These are phyloP conservation scores for Lichina pygmaea DNA, from an alignment of 495 filamentous ascomycete genomes.

Conservation along the genomic window DNA sequence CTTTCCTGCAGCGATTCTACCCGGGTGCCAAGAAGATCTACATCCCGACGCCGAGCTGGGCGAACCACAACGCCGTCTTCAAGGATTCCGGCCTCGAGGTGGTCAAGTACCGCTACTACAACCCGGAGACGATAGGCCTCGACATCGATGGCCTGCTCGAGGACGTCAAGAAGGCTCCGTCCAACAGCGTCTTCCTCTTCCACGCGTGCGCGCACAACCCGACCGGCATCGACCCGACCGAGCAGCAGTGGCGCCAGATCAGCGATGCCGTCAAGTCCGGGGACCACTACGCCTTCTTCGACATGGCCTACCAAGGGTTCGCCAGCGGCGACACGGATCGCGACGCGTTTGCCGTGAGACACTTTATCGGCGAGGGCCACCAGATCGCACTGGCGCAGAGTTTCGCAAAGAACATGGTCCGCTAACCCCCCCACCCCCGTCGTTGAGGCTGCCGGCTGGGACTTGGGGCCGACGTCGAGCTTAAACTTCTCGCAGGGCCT, in stretches of 20 bases:
- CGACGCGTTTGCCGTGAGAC: constrained; percentile 74
- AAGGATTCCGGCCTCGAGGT: constrained; percentile 74
- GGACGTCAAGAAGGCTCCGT: constrained; percentile 74
- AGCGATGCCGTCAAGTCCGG: constrained; percentile 69
- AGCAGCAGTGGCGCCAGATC: constrained; percentile 82
- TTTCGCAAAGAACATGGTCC: constrained; percentile 98
- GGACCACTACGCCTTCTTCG: constrained; percentile 88
- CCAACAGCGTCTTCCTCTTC: constrained; percentile 68
- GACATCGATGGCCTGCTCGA: constrained; percentile 85
- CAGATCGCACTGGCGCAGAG: constrained; percentile 72
- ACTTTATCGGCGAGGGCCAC: constrained; percentile 86
- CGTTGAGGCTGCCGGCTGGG: background rate
- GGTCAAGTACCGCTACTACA: constrained; percentile 91
- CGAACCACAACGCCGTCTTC: constrained; percentile 94
- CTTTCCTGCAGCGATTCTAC: constrained; percentile 76
- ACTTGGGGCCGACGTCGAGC: background rate
- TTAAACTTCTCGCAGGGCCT: constrained; percentile 31
- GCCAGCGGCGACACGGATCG: constrained; percentile 74
- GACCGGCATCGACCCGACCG: constrained; percentile 83
- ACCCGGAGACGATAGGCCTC: constrained; percentile 92
- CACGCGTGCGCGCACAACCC: constrained; percentile 98
- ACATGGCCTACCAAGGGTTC: constrained; percentile 99
- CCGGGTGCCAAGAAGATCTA: constrained; percentile 81
- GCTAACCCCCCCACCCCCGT: constrained; percentile 1
- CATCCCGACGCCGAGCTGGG: constrained; percentile 89